phyloP scores from a whole-genome alignment of 2,329 filamentous ascomycete genomes.

The Penicillium oxalicum region DNA sequence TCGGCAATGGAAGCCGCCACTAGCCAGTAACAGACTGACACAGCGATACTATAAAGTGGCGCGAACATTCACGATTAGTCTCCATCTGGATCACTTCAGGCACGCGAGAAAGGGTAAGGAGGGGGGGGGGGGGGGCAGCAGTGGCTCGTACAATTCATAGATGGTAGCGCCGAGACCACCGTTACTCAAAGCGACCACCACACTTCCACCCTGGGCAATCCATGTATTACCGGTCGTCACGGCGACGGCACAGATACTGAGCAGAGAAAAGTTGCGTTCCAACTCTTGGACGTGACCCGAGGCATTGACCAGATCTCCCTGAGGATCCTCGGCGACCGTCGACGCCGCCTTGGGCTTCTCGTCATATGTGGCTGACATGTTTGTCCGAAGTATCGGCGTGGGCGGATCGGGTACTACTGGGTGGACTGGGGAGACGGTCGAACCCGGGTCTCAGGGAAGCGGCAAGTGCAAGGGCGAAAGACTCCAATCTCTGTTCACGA shows the following conservation, averaged over 20 bases:
- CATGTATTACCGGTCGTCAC: conserved; percentile 61
- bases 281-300: conserved; percentile 60
- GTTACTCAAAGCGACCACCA: conserved; percentile 53
- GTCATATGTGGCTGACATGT: conserved; percentile 9
- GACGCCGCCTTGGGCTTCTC: conserved; percentile 21
- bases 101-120: not conserved
- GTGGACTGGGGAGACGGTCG: no score
- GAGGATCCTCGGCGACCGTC: conserved; percentile 21
- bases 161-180: conserved; percentile 57
- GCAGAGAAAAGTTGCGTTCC: conserved; percentile 55
- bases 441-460: no score
- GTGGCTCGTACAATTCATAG: conserved; percentile 50
- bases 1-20: conserved; percentile 56
- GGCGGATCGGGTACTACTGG: no score
- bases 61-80: not conserved
- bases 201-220: conserved; percentile 57
- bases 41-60: conserved; percentile 30
- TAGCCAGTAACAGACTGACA: conserved; percentile 51
- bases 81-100: conserved; percentile 11
- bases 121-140: not conserved
- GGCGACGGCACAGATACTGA: conserved; percentile 55
- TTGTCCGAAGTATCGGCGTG: no score
- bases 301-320: conserved; percentile 51
- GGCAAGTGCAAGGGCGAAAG: no score
- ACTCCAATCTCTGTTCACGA: no score